Base-by-base conservation (phyloP, 2,329 filamentous ascomycete genomes). In the Beauveria brongniartii region DNA sequence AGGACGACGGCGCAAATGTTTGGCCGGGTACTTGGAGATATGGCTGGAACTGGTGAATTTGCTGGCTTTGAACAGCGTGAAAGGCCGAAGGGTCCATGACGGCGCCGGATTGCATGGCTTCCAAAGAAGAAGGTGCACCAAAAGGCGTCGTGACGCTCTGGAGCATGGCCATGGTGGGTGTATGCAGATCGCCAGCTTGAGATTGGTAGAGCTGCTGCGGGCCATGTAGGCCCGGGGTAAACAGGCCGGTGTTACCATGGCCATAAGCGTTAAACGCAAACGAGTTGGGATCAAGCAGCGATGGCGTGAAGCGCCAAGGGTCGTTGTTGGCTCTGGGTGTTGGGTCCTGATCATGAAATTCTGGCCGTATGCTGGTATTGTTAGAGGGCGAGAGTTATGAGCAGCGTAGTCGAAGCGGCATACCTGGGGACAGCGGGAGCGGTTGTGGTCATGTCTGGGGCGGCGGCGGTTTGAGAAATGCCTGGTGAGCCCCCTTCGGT, bases 141-240 rank as follows among this genome's bases (percentile, higher is more conserved):
- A 97, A 76, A 7, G 93, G 91, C 8, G 91, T 95, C 26, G 85
- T 86, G 64, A 96, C 78, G 46, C 90, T 90, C 77, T 94, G 83
- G 48, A 87, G 86, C 64, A 93, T 79, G 46, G 83, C 83, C 68
- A 92, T 79, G 37, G 83, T 86, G 4, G 92, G 91, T 2, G 92
- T 95, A 73, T 96, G 91, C 61, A 97, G 80, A 73, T 96, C 92
- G 55, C 91, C 90, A 43, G 91, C 89, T 73, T 92, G 90, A 56
- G 82, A 85, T 71, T 95, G 91, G 70, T 92, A 95, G 65, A 93
- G 75, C 20, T 89, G 89, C 70, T 89, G 91, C 64, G 86, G 88
- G 51, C 89, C 89, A 64, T 89, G 44, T 2, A 91, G 89, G 1
- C 91, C 95, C 2, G 92, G 90, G 8, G 91, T 92, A 74, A 96